phyloP scores from a whole-genome alignment of 2,329 filamentous ascomycete genomes.

The Aspergillus calidoustus region DNA sequence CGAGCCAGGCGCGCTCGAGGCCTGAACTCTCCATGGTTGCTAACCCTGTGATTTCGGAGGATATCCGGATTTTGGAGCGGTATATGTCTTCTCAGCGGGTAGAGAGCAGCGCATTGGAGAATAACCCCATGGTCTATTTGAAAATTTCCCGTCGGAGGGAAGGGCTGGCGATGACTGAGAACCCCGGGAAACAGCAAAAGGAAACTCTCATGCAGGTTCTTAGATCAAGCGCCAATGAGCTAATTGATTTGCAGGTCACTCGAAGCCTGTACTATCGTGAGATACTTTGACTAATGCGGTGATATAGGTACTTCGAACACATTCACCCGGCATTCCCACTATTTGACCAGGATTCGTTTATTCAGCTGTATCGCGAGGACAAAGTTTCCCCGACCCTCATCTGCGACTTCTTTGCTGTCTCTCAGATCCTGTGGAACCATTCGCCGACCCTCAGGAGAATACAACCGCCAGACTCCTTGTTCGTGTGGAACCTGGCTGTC shows the following conservation, averaged over 20 bases:
- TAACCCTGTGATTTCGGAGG: conserved; percentile 21
- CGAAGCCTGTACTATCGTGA: background rate
- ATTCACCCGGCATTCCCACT: conserved; percentile 58
- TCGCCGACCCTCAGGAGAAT: conserved; percentile 18
- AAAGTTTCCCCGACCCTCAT: conserved; percentile 56
- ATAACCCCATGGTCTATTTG: conserved; percentile 13
- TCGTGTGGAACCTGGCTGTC: conserved; percentile 61
- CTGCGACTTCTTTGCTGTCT: conserved; percentile 55
- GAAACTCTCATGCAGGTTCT: conserved; percentile 53
- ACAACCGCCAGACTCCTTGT: conserved; percentile 53
- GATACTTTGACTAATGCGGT: conserved; percentile 1
- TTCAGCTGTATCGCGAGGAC: conserved; percentile 46
- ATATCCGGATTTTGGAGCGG: conserved; percentile 19
- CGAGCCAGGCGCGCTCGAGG: conserved; percentile 9
- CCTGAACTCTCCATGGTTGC: conserved; percentile 17
- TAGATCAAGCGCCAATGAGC: conserved; percentile 36
- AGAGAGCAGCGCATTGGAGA: background rate
- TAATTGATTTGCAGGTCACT: conserved; percentile 46
- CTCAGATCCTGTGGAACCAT: conserved; percentile 55
- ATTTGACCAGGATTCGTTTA: conserved; percentile 54
- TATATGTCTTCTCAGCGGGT: conserved; percentile 20
- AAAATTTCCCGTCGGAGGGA: conserved; percentile 15
- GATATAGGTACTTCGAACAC: conserved; percentile 52
- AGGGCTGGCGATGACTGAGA: conserved; percentile 19
- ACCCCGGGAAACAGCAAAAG: conserved; percentile 37